A percentile compares a stretch with the other conserved stretches of the same genome.
Evolutionary conservation across 116 monocot genomes (phyloP).

Genomic region (Phalaenopsis hybrid): DNA sequence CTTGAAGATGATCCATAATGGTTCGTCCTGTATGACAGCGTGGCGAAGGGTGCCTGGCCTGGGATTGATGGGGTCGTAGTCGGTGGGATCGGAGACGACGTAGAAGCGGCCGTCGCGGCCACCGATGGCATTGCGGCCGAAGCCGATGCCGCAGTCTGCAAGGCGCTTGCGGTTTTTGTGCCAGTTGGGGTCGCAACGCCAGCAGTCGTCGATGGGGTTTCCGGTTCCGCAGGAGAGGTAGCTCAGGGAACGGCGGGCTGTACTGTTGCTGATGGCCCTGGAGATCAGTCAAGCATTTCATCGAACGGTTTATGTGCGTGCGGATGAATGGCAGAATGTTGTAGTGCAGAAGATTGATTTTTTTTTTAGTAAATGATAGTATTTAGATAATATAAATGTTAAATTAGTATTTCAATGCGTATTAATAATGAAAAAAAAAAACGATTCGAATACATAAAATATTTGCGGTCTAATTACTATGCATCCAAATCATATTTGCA

Average conservation of each 20-base stretch:
- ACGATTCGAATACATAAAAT: too few relatives aligned
- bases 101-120: constrained; percentile 50
- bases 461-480: too few relatives aligned
- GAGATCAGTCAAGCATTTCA: not conserved
- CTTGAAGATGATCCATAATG: constrained; percentile 78
- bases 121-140: constrained; percentile 55
- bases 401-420: too few relatives aligned
- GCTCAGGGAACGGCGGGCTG: not conserved
- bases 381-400: too few relatives aligned
- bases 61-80: constrained; percentile 58
- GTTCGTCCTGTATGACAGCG: constrained; percentile 54
- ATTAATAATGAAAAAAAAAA: too few relatives aligned
- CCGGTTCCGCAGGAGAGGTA: constrained; percentile 41
- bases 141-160: constrained; percentile 58
- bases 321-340: too few relatives aligned
- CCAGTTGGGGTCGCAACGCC: constrained; percentile 74
- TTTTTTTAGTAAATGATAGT: too few relatives aligned
- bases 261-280: not conserved
- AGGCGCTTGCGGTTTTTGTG: constrained; percentile 50
- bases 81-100: constrained; percentile 60
- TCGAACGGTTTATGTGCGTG: too few relatives aligned
- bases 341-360: too few relatives aligned
- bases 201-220: constrained; percentile 92
- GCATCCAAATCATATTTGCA: too few relatives aligned
- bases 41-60: constrained; percentile 62